Conservation (phyloP, 1,284 basidiomycete genomes). For the Hortiboletus rubellus region DNA sequence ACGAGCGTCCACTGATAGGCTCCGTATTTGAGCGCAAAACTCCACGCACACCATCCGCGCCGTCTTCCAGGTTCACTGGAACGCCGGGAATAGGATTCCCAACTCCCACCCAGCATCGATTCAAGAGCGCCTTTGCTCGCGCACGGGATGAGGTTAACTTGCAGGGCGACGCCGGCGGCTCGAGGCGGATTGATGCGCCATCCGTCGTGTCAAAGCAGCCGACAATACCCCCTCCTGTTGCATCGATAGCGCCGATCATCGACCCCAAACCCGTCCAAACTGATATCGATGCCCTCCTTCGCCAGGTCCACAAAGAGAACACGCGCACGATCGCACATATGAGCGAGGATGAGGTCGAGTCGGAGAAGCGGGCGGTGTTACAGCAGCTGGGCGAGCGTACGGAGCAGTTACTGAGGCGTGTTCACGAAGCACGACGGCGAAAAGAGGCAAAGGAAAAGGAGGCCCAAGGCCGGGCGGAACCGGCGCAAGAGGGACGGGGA, state of each 20-base stretch:
- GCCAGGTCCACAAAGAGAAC: slow-evolving; percentile 46
- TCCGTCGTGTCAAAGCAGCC: slow-evolving; percentile 12
- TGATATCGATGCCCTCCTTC: slow-evolving; percentile 20
- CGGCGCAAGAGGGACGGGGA: not conserved
- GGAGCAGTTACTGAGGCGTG: slow-evolving; percentile 46
- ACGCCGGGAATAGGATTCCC: slow-evolving; percentile 55
- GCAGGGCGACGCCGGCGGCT: slow-evolving; percentile 20
- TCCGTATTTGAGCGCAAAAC: slow-evolving; percentile 58
- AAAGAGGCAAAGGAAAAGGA: slow-evolving; percentile 12
- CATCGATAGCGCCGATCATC: not conserved
- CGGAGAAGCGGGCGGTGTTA: slow-evolving; percentile 50
- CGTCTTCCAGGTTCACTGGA: slow-evolving; percentile 32
- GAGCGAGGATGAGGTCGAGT: slow-evolving; percentile 44
- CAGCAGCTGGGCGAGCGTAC: slow-evolving; percentile 55
- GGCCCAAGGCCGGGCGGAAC: not conserved
- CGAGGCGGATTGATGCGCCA: slow-evolving; percentile 31
- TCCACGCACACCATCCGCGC: slow-evolving; percentile 29
- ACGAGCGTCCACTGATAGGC: slow-evolving; percentile 45
- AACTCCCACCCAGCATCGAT: slow-evolving; percentile 54
- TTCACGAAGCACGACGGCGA: slow-evolving; percentile 41
- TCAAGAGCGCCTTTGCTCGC: slow-evolving; percentile 58
- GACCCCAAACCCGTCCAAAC: slow-evolving; percentile 21
- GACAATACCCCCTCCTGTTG: not conserved
- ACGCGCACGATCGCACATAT: slow-evolving; percentile 42
- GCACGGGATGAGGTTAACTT: slow-evolving; percentile 38